Base-by-base conservation (phyloP, 225 moss, liverwort and hornwort species). In the Lunularia cruciata region DNA sequence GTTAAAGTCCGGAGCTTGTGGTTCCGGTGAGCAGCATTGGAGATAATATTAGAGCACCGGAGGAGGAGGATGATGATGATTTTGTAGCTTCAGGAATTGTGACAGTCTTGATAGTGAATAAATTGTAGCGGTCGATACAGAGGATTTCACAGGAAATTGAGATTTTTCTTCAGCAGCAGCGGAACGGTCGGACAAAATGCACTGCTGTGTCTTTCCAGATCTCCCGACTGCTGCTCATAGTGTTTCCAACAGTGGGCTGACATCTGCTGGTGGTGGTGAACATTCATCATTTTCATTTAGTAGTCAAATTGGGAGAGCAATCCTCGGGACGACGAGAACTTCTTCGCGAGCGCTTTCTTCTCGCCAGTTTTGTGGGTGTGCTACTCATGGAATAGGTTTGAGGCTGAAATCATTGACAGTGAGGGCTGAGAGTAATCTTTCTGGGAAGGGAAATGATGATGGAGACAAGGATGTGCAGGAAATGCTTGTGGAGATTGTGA, bases 391-490 rank as follows among this genome's bases (percentile, higher is more conserved):
- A 48, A 47, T 7, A 20, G 68, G 52, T 6, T 34, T 23, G 11
- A 10, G 28, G 13, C 23, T 23, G n/a, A 68, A 33, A 35, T 6
- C 2, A 23, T 61, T 23, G 48, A 71, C 54, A 47, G 52, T 60
- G 23, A 42, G 70, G 45, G 52, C 58, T 8, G 54, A 60, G 60
- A 42, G 22, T 20, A 67, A 47, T 14, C 54, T 55, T 27, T 7
- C 59, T 26, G 73, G 72, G 4, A 76, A 65, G 25, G 81, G 62
- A 32, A 71, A 47, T 8, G 46, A 65, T 28, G 75, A 48, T 18
- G 98, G 90, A 18, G 90, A 91, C 69, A 79, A 80, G 30, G 82
- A 85, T 59, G 78, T 98, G 65, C 98, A 98, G 80, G 91, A 89
- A 20, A 84, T 85, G 34, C 77, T 98, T 4, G 98, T 98, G 68